Evolutionary conservation across 2,329 filamentous ascomycete genomes (phyloP), one percentile per base, ranked within the genome.

Genomic region (Colletotrichum chrysophilum): DNA sequence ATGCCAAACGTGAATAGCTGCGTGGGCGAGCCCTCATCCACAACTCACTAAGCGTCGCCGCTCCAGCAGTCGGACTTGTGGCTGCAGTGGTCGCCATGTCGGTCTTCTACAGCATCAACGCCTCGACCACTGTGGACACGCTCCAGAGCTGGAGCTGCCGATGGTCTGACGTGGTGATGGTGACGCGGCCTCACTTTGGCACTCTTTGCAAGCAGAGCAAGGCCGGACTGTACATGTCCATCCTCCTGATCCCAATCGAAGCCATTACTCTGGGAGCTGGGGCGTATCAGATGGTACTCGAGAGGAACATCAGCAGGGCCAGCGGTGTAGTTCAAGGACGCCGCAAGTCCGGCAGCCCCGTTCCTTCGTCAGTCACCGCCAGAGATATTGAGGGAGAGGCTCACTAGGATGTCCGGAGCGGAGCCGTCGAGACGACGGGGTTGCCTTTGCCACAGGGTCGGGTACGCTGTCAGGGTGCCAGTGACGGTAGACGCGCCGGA

Each of bases 91-190:
- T 92, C 71, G 87, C 88, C 76, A 88, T 91, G 80, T 84, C 87
- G 67, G 87, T 93, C 82, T 92, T 90, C 81, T 93, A 92, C 79
- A 86, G 85, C 70, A 86, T 90, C 81, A 90, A 92, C 78, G 82
- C 86, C 21, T 92, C 91, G 5, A 83, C 82, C 16, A 86, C 85
- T 10, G 84, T 85, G 74, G 90, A 91, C 80, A 91, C 90, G 8
- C 82, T 93, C 13, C 86, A 92, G 80, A 91, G 89, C 82, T 93
- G 91, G 91, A 89, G 87, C 55, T 93, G 91, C 82, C 90, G 90
- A 77, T 93, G 91, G 91, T 82, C 84, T 10, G 79, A 85, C 26
- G 84, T 92, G n/a, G 81, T 83, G 75, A 92, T 93, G 89, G 78
- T 79, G 18, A 80, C 84, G 43, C 83, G 87, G 76, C 91, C 92